Conservation (phyloP, 2,329 filamentous ascomycete species). For the Colletotrichum acutatum region DNA sequence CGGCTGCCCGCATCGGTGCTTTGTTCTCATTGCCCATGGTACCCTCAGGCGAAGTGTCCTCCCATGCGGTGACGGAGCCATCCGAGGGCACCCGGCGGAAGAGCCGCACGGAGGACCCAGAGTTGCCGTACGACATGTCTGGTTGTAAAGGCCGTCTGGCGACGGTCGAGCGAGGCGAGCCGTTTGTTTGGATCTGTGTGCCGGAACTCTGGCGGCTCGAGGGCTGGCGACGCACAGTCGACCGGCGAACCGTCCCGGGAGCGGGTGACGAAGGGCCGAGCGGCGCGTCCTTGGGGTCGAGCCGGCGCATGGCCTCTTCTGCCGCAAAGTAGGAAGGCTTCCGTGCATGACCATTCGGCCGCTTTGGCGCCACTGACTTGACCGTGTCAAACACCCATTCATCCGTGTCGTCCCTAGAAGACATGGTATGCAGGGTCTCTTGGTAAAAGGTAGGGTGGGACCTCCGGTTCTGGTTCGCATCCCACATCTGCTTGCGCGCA, state of each 20-base stretch:
- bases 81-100: slow-evolving; percentile 89
- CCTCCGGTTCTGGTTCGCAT: slow-evolving; percentile 76
- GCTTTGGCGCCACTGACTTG: slow-evolving; percentile 75
- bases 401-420: slow-evolving; percentile 75
- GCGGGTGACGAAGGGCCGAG: slow-evolving; percentile 66
- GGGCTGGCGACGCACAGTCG: slow-evolving; percentile 63
- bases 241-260: slow-evolving; percentile 67
- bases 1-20: slow-evolving; percentile 57
- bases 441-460: slow-evolving; percentile 89
- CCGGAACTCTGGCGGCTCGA: slow-evolving; percentile 60
- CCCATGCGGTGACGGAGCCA: slow-evolving; percentile 58
- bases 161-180: slow-evolving; percentile 55
- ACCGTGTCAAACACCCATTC: slow-evolving; percentile 98
- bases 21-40: slow-evolving; percentile 72
- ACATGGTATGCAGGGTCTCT: slow-evolving; percentile 83
- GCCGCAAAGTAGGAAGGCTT: slow-evolving; percentile 67
- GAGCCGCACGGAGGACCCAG: slow-evolving; percentile 88
- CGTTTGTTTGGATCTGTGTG: slow-evolving; percentile 48
- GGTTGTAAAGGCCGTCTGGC: slow-evolving; percentile 84
- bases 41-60: slow-evolving; percentile 52
- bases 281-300: slow-evolving; percentile 71
- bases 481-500: slow-evolving; percentile 83
- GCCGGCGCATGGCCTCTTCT: slow-evolving; percentile 69
- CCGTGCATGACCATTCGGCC: slow-evolving; percentile 61
- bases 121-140: slow-evolving; percentile 94